These are phyloP conservation scores for Tylopilus sp. DNA, from an alignment of 1,284 basidiomycete species.

Conservation along the genomic window DNA sequence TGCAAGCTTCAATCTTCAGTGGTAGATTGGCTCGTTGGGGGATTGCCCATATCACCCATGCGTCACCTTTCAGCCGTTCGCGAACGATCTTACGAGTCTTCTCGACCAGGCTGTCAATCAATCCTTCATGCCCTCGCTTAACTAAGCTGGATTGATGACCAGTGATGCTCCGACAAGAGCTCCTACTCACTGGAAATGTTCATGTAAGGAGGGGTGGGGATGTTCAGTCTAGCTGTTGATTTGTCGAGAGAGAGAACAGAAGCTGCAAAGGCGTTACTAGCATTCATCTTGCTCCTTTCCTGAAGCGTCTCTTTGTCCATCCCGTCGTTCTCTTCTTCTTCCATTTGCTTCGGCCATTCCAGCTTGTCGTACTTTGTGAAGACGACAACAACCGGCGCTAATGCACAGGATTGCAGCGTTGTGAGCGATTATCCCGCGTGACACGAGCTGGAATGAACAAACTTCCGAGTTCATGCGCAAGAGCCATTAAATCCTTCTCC, in stretches of 20 bases:
- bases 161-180: too few relatives aligned
- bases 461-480: slow-evolving; percentile 6
- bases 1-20: too few relatives aligned
- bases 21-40: too few relatives aligned
- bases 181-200: slow-evolving; percentile 3
- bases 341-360: neutral
- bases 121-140: neutral
- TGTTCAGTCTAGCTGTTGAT: neutral
- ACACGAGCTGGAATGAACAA: neutral
- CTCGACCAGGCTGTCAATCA: neutral
- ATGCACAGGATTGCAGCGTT: neutral
- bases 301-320: neutral
- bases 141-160: neutral
- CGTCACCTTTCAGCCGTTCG: too few relatives aligned
- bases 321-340: neutral
- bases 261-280: neutral
- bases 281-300: neutral
- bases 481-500: slow-evolving; percentile 2
- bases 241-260: neutral
- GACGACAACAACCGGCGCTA: neutral
- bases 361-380: slow-evolving; percentile 1
- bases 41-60: too few relatives aligned
- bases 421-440: neutral
- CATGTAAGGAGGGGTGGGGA: slow-evolving; percentile 1
- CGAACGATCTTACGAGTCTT: slow-evolving; percentile 1